Evolutionary conservation across 2,329 filamentous ascomycete genomes (phyloP).

Genomic region (Cladophialophora bantiana): DNA sequence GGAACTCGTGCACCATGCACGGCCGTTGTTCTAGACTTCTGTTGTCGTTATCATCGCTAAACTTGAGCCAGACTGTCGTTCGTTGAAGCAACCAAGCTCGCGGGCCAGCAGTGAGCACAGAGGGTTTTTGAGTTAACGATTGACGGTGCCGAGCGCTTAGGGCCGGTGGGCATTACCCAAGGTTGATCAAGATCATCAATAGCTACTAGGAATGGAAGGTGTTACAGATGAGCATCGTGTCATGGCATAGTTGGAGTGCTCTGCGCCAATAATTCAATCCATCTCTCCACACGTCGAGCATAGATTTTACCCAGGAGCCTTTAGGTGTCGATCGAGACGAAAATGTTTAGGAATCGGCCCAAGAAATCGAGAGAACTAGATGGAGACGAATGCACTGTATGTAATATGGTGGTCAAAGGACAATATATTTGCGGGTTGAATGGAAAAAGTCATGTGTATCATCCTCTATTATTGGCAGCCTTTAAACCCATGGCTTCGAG

Average conservation of each 20-base stretch:
- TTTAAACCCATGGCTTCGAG: not conserved
- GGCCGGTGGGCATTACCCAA: too few species aligned
- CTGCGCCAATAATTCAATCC: not conserved
- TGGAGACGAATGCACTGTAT: not conserved
- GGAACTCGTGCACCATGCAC: not conserved
- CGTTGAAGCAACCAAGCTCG: too few species aligned
- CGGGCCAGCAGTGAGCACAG: too few species aligned
- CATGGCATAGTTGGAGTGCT: too few species aligned
- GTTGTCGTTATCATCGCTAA: not conserved
- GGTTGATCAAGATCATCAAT: too few species aligned
- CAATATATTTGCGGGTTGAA: not conserved
- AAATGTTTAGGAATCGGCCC: not conserved
- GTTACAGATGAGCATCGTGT: too few species aligned
- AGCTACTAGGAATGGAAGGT: too few species aligned
- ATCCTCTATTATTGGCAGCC: not conserved
- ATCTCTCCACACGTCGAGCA: not conserved
- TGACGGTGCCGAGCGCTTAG: too few species aligned
- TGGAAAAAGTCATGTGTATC: not conserved
- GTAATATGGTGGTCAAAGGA: not conserved
- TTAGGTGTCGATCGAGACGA: not conserved
- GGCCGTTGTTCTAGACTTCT: not conserved
- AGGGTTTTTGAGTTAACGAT: too few species aligned
- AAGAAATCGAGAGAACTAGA: not conserved
- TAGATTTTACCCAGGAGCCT: not conserved
- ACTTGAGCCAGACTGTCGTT: not conserved